Evolutionary conservation across 805 yeast genomes (phyloP), one percentile per base, ranked within the genome.

Genomic region (Yarrowia hollandica): DNA sequence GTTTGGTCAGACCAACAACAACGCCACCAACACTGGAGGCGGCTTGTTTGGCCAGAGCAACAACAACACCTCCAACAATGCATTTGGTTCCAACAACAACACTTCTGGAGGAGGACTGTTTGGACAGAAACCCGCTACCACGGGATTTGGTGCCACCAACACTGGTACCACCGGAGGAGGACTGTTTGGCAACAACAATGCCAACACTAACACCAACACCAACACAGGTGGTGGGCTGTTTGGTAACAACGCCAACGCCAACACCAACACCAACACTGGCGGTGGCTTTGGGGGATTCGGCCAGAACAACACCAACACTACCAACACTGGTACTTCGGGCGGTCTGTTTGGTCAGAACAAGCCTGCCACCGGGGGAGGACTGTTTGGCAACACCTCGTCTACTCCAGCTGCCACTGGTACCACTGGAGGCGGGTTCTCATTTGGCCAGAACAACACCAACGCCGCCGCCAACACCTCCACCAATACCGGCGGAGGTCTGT

Each of bases 121-220:
- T 63, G 76, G 75, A 11, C 31, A 26, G 16, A 60, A 54, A 8
- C 34, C 46, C 3, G 63, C 62, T 23, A 66, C 60, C 8, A 64
- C 69, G 30, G 65, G 60, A 23, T 61, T 60, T 61, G 68, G 62
- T 26, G 5, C 37, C 30, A 63, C 65, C 37, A 67, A 66, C 48
- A 68, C 65, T 7, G 54, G 56, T 30, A 33, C 60, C 25, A 22
- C 67, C 3, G 63, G 65, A 14, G 75, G 76, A 15, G 79, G 79
- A 0, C 60, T 76, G 37, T 77, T 78, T 65, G 80, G 79, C 14
- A 64, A 61, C 23, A 66, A 62, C 41, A 64, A 61, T 21, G 46
- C 64, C 65, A 26, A 52, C 63, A 14, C 37, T 28, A 41, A 52
- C 48, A 55, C 60, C 15, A 19, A 23, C 61, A 35, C 39, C 19